These are phyloP conservation scores for Boletus rubroflammeus DNA, from an alignment of 768 basidiomycete genomes.

Conservation along the genomic window DNA sequence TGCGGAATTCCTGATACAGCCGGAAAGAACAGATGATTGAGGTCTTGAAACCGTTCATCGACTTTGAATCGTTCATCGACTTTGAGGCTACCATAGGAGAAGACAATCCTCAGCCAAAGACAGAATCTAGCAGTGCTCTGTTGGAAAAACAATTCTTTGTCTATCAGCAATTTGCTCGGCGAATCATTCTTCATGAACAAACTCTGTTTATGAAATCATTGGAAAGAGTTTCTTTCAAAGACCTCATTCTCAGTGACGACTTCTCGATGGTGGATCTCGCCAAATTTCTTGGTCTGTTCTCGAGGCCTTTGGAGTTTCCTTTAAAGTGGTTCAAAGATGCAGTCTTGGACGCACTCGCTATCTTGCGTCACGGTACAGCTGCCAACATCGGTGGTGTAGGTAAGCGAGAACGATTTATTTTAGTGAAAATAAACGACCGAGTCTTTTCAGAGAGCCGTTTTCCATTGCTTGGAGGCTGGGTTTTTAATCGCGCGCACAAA, in stretches of 20 bases:
- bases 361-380: constrained; percentile 5
- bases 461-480: constrained; percentile 31
- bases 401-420: not conserved
- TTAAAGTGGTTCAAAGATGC: constrained; percentile 29
- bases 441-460: constrained; percentile 13
- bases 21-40: not conserved
- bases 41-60: not conserved
- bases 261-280: constrained; percentile 24
- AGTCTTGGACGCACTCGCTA: constrained; percentile 22
- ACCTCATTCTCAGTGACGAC: constrained; percentile 32
- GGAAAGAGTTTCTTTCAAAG: constrained; percentile 31
- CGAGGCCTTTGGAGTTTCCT: constrained; percentile 8
- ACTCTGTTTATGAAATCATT: constrained; percentile 27
- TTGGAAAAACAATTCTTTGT: not conserved
- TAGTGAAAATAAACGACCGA: not conserved
- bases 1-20: not conserved
- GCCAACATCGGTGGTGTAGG: constrained; percentile 9
- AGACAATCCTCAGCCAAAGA: not conserved
- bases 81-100: not conserved
- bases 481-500: constrained; percentile 25
- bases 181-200: constrained; percentile 31
- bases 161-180: constrained; percentile 25
- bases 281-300: constrained; percentile 8
- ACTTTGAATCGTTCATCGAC: constrained; percentile 2
- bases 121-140: not conserved